Evolutionary conservation across 441 rosid species (phyloP).

Genomic region (Melastoma candidum): DNA sequence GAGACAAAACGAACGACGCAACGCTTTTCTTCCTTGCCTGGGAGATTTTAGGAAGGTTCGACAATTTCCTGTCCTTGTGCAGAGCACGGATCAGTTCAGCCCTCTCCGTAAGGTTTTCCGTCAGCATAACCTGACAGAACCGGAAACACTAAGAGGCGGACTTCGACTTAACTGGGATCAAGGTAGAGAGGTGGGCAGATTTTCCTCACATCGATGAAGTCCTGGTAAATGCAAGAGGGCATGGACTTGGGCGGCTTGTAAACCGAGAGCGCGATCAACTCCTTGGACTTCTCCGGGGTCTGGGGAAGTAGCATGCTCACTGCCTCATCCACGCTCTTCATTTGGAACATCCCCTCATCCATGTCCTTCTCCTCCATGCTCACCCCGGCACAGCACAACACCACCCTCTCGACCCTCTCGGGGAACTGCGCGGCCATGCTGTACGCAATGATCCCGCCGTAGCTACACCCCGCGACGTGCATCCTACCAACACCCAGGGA

Average conservation of each 20-base stretch:
- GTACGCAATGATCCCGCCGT: constrained; percentile 7
- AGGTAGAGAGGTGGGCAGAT: not conserved
- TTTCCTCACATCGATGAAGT: constrained; percentile 8
- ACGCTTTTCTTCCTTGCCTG: constrained; percentile 24
- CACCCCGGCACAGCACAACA: constrained; percentile 10
- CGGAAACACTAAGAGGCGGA: no score
- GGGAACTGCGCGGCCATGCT: constrained; percentile 7
- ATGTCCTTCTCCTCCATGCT: constrained; percentile 11
- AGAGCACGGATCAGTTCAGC: constrained; percentile 44
- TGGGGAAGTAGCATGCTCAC: constrained; percentile 9
- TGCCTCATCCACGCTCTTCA: constrained; percentile 7
- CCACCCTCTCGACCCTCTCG: constrained; percentile 5
- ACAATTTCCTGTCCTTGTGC: constrained; percentile 36
- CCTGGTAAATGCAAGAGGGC: constrained; percentile 11
- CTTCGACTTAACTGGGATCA: not conserved
- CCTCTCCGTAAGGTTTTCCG: constrained; percentile 46
- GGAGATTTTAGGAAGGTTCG: constrained; percentile 41
- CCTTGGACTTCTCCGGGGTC: constrained; percentile 6
- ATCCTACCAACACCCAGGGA: not conserved
- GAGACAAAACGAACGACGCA: no score
- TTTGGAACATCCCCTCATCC: constrained; percentile 8
- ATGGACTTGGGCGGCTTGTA: constrained; percentile 7
- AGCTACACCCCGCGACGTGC: not conserved
- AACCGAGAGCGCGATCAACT: not conserved
- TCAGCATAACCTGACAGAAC: constrained; percentile 46